A percentile compares a stretch with the other conserved stretches of the same genome.
Conservation (phyloP, 495 filamentous ascomycete genomes). For the Xylaria intraflava region DNA sequence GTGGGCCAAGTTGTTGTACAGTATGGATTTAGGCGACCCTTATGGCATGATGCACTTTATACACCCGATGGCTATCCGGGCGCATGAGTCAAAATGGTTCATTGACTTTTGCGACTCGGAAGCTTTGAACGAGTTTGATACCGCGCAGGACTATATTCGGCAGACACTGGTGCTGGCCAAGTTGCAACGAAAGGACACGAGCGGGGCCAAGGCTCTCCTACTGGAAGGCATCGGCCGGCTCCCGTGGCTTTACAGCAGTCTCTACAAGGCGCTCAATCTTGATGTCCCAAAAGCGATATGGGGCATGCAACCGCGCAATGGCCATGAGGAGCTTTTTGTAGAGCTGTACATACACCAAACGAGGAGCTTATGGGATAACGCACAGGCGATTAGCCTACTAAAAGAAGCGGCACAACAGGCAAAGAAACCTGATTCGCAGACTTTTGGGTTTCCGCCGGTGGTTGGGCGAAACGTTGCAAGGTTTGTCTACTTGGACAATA, state of each 20-base stretch:
- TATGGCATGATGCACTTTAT: slow-evolving; percentile 72
- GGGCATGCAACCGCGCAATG: slow-evolving; percentile 63
- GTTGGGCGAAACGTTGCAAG: slow-evolving; percentile 56
- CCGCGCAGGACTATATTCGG: slow-evolving; percentile 48
- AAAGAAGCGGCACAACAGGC: slow-evolving; percentile 60
- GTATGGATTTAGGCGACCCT: slow-evolving; percentile 72
- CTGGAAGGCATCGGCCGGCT: slow-evolving; percentile 58
- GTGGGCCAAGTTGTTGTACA: slow-evolving; percentile 80
- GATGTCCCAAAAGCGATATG: slow-evolving; percentile 71
- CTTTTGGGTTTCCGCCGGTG: slow-evolving; percentile 33
- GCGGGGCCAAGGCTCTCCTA: slow-evolving; percentile 57
- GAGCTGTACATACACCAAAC: slow-evolving; percentile 72
- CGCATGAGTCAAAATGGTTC: slow-evolving; percentile 67
- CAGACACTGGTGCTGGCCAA: slow-evolving; percentile 70
- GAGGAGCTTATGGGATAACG: slow-evolving; percentile 87
- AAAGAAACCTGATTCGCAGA: slow-evolving; percentile 34
- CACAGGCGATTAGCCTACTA: slow-evolving; percentile 63
- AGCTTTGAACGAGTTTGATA: slow-evolving; percentile 33
- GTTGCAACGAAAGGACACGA: slow-evolving; percentile 58
- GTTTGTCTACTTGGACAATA: slow-evolving; percentile 71
- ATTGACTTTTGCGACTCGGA: slow-evolving; percentile 61
- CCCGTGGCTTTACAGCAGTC: slow-evolving; percentile 72
- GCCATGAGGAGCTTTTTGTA: slow-evolving; percentile 64
- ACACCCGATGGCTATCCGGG: slow-evolving; percentile 76
- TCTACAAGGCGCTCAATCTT: slow-evolving; percentile 72